Evolutionary conservation across 306 rosid genomes (phyloP).

Genomic region (Abrus precatorius): DNA sequence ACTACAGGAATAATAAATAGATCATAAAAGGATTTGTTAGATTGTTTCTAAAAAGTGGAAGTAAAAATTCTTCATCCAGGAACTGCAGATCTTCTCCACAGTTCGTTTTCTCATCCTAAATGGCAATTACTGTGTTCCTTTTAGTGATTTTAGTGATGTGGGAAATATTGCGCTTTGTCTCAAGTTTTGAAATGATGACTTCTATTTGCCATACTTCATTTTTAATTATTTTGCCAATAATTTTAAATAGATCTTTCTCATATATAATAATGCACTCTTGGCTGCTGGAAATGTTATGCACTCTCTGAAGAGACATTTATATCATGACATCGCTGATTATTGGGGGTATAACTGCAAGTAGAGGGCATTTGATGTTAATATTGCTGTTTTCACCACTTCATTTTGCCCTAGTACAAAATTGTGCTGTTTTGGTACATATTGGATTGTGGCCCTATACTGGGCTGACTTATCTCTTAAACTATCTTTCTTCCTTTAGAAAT

Average conservation of each 20-base stretch:
- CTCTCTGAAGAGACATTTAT: neutral
- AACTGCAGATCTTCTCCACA: neutral
- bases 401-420: neutral
- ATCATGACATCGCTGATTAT: neutral
- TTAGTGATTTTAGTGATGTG: neutral
- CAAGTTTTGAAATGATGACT: neutral
- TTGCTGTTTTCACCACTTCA: neutral
- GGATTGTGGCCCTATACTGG: neutral
- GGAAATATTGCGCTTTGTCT: slow-evolving; percentile 4
- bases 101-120: neutral
- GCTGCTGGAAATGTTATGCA: neutral
- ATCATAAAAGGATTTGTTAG: slow-evolving; percentile 11
- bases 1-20: slow-evolving; percentile 1
- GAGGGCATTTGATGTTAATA: neutral
- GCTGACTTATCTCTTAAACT: neutral
- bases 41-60: slow-evolving; percentile 18
- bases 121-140: slow-evolving; percentile 3
- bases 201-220: neutral
- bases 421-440: neutral
- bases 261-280: neutral
- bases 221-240: slow-evolving; percentile 11
- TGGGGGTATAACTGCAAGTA: neutral
- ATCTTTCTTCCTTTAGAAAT: neutral
- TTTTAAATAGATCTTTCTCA: slow-evolving; percentile 1
- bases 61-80: neutral